A percentile compares a stretch with the other conserved stretches of the same genome.
Evolutionary conservation across 2,329 filamentous ascomycete species (phyloP).

Genomic region (Cladosporium phlei): DNA sequence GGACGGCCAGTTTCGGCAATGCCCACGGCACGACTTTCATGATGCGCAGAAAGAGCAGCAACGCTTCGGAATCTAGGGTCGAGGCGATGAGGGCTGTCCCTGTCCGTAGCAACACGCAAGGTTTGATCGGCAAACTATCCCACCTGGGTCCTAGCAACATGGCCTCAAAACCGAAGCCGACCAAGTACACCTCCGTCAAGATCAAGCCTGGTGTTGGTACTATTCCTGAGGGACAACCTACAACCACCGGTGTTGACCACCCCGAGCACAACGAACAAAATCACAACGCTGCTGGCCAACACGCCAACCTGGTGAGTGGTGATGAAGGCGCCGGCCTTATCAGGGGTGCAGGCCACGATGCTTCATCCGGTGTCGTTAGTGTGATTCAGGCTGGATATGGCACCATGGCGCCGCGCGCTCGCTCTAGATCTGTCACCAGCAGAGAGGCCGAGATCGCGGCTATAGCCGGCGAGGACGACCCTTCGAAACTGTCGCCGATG

Average conservation of each 20-base stretch:
- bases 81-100: conserved; percentile 30
- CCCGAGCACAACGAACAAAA: not conserved
- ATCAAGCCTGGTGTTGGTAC: conserved; percentile 55
- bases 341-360: conserved; percentile 50
- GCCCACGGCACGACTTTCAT: conserved; percentile 37
- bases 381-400: conserved; percentile 42
- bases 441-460: conserved; percentile 6
- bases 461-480: not conserved
- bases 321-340: conserved; percentile 53
- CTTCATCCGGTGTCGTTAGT: conserved; percentile 62
- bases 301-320: conserved; percentile 45
- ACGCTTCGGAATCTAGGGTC: conserved; percentile 30
- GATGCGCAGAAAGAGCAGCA: conserved; percentile 43
- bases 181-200: conserved; percentile 59
- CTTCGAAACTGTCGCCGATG: conserved; percentile 4
- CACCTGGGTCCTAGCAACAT: conserved; percentile 62
- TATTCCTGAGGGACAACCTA: conserved; percentile 36
- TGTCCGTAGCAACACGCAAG: conserved; percentile 49
- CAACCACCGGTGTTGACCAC: conserved; percentile 14
- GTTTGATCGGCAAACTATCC: conserved; percentile 56
- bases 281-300: not conserved
- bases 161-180: conserved; percentile 56
- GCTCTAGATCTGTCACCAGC: not conserved
- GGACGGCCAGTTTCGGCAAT: conserved; percentile 33
- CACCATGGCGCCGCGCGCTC: conserved; percentile 1